phyloP scores from a whole-genome alignment of 2,329 filamentous ascomycete species.

The Berkeleyomyces basicola region DNA sequence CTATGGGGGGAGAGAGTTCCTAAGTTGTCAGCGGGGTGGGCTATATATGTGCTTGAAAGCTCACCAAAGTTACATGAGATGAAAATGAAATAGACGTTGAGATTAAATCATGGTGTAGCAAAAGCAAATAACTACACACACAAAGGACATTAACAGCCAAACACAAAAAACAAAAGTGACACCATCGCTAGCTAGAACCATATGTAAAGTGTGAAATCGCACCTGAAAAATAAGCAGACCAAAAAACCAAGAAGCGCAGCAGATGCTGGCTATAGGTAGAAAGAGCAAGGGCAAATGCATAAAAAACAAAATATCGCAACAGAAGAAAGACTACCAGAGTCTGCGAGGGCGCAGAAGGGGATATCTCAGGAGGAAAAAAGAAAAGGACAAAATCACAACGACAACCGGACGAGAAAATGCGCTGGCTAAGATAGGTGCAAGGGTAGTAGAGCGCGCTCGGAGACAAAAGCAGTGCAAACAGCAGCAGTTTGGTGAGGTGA shows the following conservation, averaged over 20 bases:
- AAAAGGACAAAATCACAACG: background rate
- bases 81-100: too few species aligned
- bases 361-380: constrained; percentile 2
- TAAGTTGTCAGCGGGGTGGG: background rate
- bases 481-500: background rate
- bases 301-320: background rate
- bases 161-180: too few species aligned
- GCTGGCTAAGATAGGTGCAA: background rate
- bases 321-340: background rate
- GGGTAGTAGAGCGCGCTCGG: too few species aligned
- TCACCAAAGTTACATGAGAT: too few species aligned
- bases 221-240: background rate
- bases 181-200: too few species aligned
- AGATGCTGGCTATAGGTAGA: background rate
- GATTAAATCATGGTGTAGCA: too few species aligned
- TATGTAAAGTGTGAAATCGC: too few species aligned
- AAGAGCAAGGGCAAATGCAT: background rate
- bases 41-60: background rate
- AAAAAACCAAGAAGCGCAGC: too few species aligned
- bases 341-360: background rate
- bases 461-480: too few species aligned
- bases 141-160: too few species aligned
- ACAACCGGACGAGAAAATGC: background rate
- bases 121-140: too few species aligned
- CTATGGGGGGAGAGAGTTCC: background rate